These are phyloP conservation scores for Nicotiana paniculata DNA, from an alignment of 257 asterid species.

Conservation along the genomic window DNA sequence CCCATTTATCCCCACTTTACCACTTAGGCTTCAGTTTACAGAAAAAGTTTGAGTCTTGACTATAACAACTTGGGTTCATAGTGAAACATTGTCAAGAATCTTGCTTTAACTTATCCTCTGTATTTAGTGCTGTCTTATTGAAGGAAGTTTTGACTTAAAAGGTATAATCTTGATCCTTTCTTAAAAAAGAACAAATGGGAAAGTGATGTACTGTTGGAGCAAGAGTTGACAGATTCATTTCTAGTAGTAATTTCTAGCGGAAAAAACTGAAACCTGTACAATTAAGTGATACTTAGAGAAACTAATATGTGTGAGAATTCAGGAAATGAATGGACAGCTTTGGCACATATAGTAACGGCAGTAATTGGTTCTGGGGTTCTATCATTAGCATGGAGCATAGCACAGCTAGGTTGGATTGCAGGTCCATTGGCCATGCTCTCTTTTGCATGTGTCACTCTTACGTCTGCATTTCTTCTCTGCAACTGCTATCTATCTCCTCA, in stretches of 20 bases:
- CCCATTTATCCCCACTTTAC: background rate
- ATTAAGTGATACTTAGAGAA: background rate
- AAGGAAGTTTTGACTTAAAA: background rate
- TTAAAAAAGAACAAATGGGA: background rate
- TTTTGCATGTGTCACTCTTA: conserved; percentile 41
- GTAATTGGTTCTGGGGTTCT: conserved; percentile 77
- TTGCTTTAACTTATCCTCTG: background rate
- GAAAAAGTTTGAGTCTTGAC: background rate
- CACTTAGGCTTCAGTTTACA: background rate
- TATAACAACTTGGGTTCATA: background rate
- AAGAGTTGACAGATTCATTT: background rate
- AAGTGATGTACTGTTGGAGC: background rate
- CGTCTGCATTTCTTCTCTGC: conserved; percentile 41
- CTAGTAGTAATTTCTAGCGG: background rate
- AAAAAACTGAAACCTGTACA: background rate
- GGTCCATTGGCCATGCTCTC: conserved; percentile 51
- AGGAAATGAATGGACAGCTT: conserved; percentile 70
- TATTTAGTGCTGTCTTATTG: background rate
- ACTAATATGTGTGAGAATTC: conserved; percentile 9
- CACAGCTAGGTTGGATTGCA: conserved; percentile 76
- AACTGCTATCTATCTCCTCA: conserved; percentile 52
- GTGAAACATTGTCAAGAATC: background rate
- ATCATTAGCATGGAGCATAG: conserved; percentile 65
- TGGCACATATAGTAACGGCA: conserved; percentile 72
- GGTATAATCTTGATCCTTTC: background rate